Evolutionary conservation across 208 protist genomes (phyloP).

Genomic region (Trypanosoma avium): DNA sequence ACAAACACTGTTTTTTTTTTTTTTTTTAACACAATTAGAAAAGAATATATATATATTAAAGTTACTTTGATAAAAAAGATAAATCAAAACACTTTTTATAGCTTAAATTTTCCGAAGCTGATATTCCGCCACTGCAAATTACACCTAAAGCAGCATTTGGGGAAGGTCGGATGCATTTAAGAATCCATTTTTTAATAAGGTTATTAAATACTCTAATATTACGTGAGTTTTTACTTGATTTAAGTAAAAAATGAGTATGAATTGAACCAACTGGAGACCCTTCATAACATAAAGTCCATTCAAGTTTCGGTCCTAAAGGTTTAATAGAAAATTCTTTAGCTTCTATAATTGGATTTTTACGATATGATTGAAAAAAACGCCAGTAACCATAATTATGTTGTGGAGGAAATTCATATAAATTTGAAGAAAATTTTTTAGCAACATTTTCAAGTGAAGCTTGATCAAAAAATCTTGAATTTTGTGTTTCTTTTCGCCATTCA

Average conservation of each 20-base stretch:
- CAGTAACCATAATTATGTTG: conserved; percentile 89
- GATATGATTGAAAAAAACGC: conserved; percentile 62
- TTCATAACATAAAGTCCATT: conserved; percentile 52
- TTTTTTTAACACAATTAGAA: too few relatives aligned
- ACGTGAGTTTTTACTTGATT: conserved; percentile 9
- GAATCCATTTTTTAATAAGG: conserved; percentile 50
- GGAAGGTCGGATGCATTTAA: conserved; percentile 21
- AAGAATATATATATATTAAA: too few relatives aligned
- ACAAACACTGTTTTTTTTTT: too few relatives aligned
- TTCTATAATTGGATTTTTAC: conserved; percentile 29
- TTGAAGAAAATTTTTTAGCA: conserved; percentile 29
- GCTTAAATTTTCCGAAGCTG: background rate
- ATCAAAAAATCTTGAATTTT: conserved; percentile 72
- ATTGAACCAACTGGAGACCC: conserved; percentile 51
- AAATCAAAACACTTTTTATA: conserved; percentile 10
- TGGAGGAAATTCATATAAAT: conserved; percentile 45
- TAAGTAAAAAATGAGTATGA: conserved; percentile 72
- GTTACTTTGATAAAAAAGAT: background rate
- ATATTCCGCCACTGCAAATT: background rate
- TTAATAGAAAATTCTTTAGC: conserved; percentile 54
- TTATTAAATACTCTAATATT: conserved; percentile 63
- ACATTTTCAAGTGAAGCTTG: conserved; percentile 73
- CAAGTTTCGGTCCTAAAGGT: background rate
- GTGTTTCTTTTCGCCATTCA: conserved; percentile 62
- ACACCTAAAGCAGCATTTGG: background rate